Evolutionary conservation across 805 yeast genomes (phyloP), one percentile per base, ranked within the genome.

Genomic region (Barnettozyma siamensis): DNA sequence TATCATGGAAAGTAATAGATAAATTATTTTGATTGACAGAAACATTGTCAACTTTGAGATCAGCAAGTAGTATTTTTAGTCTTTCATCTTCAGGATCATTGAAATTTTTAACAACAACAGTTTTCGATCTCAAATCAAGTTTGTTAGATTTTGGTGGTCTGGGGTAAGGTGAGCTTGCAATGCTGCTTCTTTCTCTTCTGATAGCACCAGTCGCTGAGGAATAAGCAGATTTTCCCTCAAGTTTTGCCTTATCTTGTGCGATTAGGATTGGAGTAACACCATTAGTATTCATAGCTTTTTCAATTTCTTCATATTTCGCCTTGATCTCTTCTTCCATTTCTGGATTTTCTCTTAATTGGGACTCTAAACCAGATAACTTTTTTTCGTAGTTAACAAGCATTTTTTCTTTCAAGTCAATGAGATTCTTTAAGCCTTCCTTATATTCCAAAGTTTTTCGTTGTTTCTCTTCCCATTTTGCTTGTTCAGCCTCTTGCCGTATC

Each of bases 381-480:
- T 21, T 27, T 34, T 63, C 67, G 47, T 63, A 69, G 40, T 58
- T 55, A 30, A 45, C 49, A 24, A 70, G 45, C 41, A 72, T 49
- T 16, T 48, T 58, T 35, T 62, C 65, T 39, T 65, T 70, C 41
- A 60, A 46, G 17, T 46, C 59, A 33, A 65, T 57, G 21, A 64
- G 35, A 38, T 60, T 51, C 46, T 57, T 54, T 33, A 69, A 47
- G 38, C 58, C 54, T 7, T 52, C 60, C 17, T 63, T 63, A 35
- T 57, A 54, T 33, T 53, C 64, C 32, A 58, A 51, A 48, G 62
- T 61, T 48, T 61, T 58, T 15, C 48, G 54, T 46, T 58, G 60
- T 44, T 63, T 63, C 43, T 57, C 68, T 44, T 68, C 71, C 48
- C 65, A 66, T 47, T 58, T 65, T 43, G 52, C 56, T 49, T 72